Evolutionary conservation across 2,329 filamentous ascomycete species (phyloP).

Genomic region (Triangularia verruculosa): DNA sequence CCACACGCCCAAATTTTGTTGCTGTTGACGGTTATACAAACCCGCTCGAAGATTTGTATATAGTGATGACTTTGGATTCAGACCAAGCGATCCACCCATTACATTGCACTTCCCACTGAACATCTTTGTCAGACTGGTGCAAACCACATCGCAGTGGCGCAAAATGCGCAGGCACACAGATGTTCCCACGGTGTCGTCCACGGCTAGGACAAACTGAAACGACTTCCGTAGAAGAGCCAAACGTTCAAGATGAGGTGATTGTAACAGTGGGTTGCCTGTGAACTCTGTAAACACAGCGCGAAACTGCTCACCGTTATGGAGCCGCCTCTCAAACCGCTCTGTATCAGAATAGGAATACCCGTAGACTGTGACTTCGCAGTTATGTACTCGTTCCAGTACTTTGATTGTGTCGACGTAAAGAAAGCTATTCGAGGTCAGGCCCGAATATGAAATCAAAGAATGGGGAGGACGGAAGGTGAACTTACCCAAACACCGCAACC

Average conservation of each 20-base stretch:
- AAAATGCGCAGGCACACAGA: conserved; percentile 17
- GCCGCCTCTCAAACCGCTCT: conserved; percentile 1
- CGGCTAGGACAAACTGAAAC: conserved; percentile 12
- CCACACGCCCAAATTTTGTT: conserved; percentile 12
- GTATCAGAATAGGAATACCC: conserved; percentile 19
- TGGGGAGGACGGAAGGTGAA: neutral
- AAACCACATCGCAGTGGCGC: conserved; percentile 16
- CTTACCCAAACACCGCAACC: conserved; percentile 22
- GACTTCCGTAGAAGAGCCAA: neutral
- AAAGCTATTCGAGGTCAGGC: conserved; percentile 8
- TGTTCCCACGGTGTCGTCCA: conserved; percentile 27
- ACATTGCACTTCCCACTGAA: conserved; percentile 26
- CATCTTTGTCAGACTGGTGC: conserved; percentile 28
- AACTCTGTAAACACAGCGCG: conserved; percentile 23
- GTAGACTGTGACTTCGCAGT: conserved; percentile 19
- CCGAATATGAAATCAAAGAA: neutral
- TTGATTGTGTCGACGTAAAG: conserved; percentile 28
- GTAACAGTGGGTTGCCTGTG: conserved; percentile 24
- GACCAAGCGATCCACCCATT: conserved; percentile 21
- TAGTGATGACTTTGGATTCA: conserved; percentile 8
- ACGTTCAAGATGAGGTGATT: conserved; percentile 14
- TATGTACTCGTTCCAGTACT: conserved; percentile 10
- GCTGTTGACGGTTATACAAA: neutral
- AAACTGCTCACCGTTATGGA: neutral
- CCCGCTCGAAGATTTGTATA: neutral